Evolutionary conservation across 1,284 basidiomycete species (phyloP).

Genomic region (Polyporus tsugae): DNA sequence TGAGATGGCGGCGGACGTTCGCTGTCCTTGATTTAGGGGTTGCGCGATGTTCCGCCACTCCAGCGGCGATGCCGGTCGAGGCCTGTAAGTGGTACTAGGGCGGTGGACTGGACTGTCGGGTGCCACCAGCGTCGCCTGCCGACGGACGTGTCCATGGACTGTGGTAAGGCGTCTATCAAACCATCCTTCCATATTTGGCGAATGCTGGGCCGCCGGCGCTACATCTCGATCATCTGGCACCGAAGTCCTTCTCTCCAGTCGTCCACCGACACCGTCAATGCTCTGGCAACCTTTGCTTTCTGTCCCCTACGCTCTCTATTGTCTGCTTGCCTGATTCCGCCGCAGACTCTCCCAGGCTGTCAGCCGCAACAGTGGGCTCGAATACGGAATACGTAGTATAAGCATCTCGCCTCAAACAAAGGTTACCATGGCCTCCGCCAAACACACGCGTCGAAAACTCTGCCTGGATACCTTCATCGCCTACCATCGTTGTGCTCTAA

Average conservation of each 20-base stretch:
- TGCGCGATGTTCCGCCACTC: background rate
- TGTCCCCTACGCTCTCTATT: background rate
- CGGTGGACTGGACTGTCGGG: background rate
- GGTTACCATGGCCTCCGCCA: constrained; percentile 1
- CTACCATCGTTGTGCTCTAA: background rate
- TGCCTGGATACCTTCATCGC: constrained; percentile 6
- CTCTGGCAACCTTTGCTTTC: background rate
- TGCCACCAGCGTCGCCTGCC: background rate
- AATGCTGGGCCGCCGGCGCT: background rate
- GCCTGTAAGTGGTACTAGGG: background rate
- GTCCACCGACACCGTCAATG: background rate
- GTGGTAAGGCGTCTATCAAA: constrained; percentile 5
- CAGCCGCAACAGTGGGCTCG: background rate
- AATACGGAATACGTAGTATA: background rate
- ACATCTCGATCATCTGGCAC: background rate
- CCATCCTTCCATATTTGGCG: background rate
- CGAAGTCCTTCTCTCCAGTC: background rate
- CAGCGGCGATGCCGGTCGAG: background rate
- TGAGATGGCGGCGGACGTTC: background rate
- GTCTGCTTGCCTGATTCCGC: background rate
- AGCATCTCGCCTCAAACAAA: background rate
- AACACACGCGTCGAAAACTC: background rate
- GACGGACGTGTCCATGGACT: background rate
- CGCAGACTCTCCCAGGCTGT: background rate
- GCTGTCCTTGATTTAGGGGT: background rate